Evolutionary conservation across 345 rosid species (phyloP).

Genomic region (Arabidopsis thaliana): TAIR10.1 NC_003076.8:5541501-5542000

Average conservation of each 20-base stretch:
- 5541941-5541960: conserved; percentile 1
- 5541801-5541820: conserved; percentile 47
- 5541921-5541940: not conserved
- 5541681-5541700: conserved; percentile 56
- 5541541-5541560: conserved; percentile 60
- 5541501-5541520: conserved; percentile 48
- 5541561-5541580: conserved; percentile 54
- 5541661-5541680: conserved; percentile 64
- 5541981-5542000: not conserved
- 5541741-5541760: conserved; percentile 42
- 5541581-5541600: conserved; percentile 11
- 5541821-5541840: not conserved
- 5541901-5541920: conserved; percentile 1
- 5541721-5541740: conserved; percentile 51
- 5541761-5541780: conserved; percentile 46
- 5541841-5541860: conserved; percentile 21
- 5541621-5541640: conserved; percentile 1
- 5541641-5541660: conserved; percentile 3
- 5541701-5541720: conserved; percentile 52
- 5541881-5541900: conserved; percentile 5
- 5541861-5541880: conserved; percentile 13
- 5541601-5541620: conserved; percentile 10
- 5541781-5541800: conserved; percentile 51
- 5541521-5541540: conserved; percentile 56
- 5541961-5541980: not conserved